phyloP scores from a whole-genome alignment of 73 alveolate species.

The Tetrahymena malaccensis region DNA sequence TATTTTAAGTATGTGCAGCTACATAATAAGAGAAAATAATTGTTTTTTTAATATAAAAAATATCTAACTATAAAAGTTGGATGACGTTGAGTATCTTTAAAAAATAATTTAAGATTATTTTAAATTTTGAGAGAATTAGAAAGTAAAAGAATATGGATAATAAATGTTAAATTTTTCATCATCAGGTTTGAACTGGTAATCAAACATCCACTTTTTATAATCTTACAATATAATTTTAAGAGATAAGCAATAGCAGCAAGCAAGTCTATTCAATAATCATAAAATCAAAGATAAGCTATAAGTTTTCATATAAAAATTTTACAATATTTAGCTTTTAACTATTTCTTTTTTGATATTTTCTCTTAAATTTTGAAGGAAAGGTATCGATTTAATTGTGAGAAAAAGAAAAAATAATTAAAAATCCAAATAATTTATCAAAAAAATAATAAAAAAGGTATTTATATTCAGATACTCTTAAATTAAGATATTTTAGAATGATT shows the following conservation, averaged over 20 bases:
- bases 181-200: neutral
- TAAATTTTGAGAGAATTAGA: neutral
- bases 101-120: neutral
- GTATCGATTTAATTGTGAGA: neutral
- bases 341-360: neutral
- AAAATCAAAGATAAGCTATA: neutral
- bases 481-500: constrained; percentile 6
- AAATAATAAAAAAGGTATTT: neutral
- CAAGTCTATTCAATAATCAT: neutral
- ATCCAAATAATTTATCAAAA: neutral
- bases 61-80: neutral
- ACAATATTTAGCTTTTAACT: neutral
- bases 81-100: neutral
- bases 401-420: neutral
- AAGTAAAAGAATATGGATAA: neutral
- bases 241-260: neutral
- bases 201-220: neutral
- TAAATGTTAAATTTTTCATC: neutral
- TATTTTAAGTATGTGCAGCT: neutral
- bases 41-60: neutral
- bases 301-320: neutral
- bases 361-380: neutral
- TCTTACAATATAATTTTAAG: neutral
- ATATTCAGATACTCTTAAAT: neutral
- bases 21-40: neutral